Base-by-base conservation (phyloP, 2,329 filamentous ascomycete species). In the Penicillium hesseltinei region DNA sequence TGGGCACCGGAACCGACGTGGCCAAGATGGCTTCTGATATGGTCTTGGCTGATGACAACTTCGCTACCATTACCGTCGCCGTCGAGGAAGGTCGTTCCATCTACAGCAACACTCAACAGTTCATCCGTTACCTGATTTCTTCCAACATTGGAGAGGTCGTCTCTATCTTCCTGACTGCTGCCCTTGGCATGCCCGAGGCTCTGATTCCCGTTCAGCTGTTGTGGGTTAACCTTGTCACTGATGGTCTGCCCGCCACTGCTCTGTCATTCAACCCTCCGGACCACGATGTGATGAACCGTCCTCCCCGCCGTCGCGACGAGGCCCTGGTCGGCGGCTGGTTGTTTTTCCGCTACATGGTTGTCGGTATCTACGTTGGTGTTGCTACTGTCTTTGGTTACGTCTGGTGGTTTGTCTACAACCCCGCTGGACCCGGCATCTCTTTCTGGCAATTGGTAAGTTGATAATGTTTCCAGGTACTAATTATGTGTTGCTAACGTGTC, bases 341-440 rank as follows among this genome's bases (percentile, higher is more conserved):
- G 39, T 97, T 99, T 81, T 92, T 97, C 84, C 88, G 94, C 52
- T 99, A 99, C 77, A 87, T 99, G 81, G 88, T 97, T 49, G 94
- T 99, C 67, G 94, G 94, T 60, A 91, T 87, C 9, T 99, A 99
- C 64, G 94, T 99, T 57, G 94, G 94, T 72, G 82, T 91, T 40
- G 94, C 94, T 53, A 99, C 94, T 4, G 95, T 99, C 21, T 92
- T 89, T 70, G 94, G 95, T 45, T 99, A 99, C 72, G 93, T 91
- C n/a, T 99, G 94, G 94, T 99, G 92, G 91, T 99, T 97, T 82
- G 92, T 99, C 89, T 96, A 89, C 81, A 93, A 97, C 79, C 78
- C 87, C 9, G 86, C 88, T 65, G 94, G 94, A 0, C 94, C 94
- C 25, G 90, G 96, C 75, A 96, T 99, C 76, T 87, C 82, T 62